Conservation (phyloP, 2,329 filamentous ascomycete species). For the Teratosphaeria zuluensis region DNA sequence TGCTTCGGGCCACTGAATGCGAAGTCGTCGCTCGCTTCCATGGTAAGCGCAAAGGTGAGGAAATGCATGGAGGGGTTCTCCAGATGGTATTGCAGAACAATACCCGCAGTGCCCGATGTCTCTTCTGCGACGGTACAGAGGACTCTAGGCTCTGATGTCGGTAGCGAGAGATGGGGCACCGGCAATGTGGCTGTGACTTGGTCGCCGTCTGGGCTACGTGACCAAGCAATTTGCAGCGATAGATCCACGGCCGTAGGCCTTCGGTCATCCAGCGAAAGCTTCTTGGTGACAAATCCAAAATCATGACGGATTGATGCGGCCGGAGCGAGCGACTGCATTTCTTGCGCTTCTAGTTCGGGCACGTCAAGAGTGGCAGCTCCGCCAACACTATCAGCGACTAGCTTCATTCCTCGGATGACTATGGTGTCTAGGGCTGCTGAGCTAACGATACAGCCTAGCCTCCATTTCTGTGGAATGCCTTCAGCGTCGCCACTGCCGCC, state of each 20-base stretch:
- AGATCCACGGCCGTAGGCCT: slow-evolving; percentile 65
- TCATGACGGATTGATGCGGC: slow-evolving; percentile 6
- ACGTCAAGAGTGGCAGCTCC: slow-evolving; percentile 52
- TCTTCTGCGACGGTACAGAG: slow-evolving; percentile 41
- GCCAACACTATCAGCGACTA: slow-evolving; percentile 52
- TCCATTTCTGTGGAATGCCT: slow-evolving; percentile 75
- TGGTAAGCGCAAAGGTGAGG: slow-evolving; percentile 79
- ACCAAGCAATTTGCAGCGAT: slow-evolving; percentile 68
- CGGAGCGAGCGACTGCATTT: slow-evolving; percentile 9
- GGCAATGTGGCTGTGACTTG: slow-evolving; percentile 55
- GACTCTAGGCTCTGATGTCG: slow-evolving; percentile 78
- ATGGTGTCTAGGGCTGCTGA: slow-evolving; percentile 64
- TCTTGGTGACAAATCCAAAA: slow-evolving; percentile 56
- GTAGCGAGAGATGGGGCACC: slow-evolving; percentile 70
- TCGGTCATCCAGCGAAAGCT: slow-evolving; percentile 71
- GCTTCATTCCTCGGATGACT: slow-evolving; percentile 52
- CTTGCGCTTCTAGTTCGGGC: slow-evolving; percentile 3
- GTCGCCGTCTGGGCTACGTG: slow-evolving; percentile 36
- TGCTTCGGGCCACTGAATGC: slow-evolving; percentile 86
- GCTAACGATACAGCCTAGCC: slow-evolving; percentile 57
- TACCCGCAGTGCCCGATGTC: slow-evolving; percentile 7
- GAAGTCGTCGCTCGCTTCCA: slow-evolving; percentile 89
- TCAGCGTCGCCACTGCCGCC: slow-evolving; percentile 31
- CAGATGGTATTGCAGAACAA: slow-evolving; percentile 55
- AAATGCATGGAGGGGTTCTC: slow-evolving; percentile 95